A percentile compares a stretch with the other conserved stretches of the same genome.
Conservation (phyloP, 2,329 filamentous ascomycete genomes). For the Arthroderma sp. region DNA sequence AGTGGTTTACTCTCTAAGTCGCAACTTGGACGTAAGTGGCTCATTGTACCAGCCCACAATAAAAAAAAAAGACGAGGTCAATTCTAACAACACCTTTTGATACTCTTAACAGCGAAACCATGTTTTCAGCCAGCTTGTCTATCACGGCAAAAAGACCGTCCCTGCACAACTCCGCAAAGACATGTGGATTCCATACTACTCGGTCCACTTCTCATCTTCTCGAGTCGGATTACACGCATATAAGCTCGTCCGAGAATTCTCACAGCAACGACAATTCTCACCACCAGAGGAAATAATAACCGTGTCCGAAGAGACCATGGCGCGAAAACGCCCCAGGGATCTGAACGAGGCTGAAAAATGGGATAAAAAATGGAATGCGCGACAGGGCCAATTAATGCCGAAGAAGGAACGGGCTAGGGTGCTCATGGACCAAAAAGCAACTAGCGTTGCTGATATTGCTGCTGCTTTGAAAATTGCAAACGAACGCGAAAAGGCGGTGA, state of each 20-base stretch:
- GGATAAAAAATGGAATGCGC: constrained; percentile 27
- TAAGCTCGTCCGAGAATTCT: constrained; percentile 47
- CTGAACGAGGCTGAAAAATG: constrained; percentile 28
- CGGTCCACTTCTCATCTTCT: constrained; percentile 40
- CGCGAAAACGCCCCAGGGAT: constrained; percentile 25
- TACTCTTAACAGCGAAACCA: constrained; percentile 32
- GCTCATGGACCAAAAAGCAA: constrained; percentile 53
- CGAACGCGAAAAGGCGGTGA: constrained; percentile 7
- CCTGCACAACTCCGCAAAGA: constrained; percentile 47
- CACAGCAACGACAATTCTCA: constrained; percentile 43
- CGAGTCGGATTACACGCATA: constrained; percentile 42
- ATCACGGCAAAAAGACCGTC: constrained; percentile 50
- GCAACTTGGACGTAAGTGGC: constrained; percentile 40
- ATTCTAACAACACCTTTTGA: constrained; percentile 2
- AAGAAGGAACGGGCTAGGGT: constrained; percentile 38
- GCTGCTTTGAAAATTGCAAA: constrained; percentile 41
- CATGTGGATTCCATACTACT: constrained; percentile 48
- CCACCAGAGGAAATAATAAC: constrained; percentile 34
- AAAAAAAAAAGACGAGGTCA: neutral
- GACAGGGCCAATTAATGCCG: constrained; percentile 31
- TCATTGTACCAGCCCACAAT: constrained; percentile 1
- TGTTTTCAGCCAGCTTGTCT: constrained; percentile 45
- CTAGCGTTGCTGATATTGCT: constrained; percentile 46
- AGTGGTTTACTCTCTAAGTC: constrained; percentile 49
- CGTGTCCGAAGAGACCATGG: constrained; percentile 31